Conservation (phyloP, 352 stramenopile species). For the Phytophthora lateralis region DNA sequence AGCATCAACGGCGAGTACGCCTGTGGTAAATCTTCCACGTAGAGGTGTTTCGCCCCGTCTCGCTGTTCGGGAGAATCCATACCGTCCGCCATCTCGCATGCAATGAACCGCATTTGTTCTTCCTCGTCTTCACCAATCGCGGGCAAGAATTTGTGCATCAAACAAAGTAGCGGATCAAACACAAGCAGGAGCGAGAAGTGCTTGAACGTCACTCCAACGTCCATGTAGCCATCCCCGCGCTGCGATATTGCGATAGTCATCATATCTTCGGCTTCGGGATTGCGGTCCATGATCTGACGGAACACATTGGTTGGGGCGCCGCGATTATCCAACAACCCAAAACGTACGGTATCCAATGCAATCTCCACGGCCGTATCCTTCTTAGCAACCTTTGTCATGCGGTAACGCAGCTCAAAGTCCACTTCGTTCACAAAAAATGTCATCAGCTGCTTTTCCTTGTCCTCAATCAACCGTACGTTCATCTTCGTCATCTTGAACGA, state of each 20-base stretch:
- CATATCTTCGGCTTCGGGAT: conserved; percentile 63
- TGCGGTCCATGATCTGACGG: conserved; percentile 74
- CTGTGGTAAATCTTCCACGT: conserved; percentile 60
- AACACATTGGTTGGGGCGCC: conserved; percentile 74
- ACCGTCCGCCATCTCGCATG: conserved; percentile 44
- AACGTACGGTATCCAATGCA: conserved; percentile 57
- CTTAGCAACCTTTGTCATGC: conserved; percentile 48
- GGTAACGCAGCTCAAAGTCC: conserved; percentile 49
- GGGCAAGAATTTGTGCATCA: conserved; percentile 62
- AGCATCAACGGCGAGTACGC: conserved; percentile 78
- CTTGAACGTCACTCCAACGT: conserved; percentile 57
- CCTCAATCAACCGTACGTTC: conserved; percentile 55
- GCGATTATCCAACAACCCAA: conserved; percentile 76
- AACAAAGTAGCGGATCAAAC: conserved; percentile 73
- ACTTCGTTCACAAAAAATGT: conserved; percentile 64
- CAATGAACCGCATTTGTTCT: conserved; percentile 76
- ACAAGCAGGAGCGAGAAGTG: conserved; percentile 76
- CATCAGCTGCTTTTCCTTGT: conserved; percentile 54
- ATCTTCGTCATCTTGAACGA: conserved; percentile 56
- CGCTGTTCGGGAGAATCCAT: conserved; percentile 64
- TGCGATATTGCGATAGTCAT: conserved; percentile 57
- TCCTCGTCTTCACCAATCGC: conserved; percentile 71
- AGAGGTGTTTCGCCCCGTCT: conserved; percentile 52
- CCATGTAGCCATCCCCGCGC: conserved; percentile 55
- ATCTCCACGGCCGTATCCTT: conserved; percentile 52